A percentile compares a stretch with the other conserved stretches of the same genome.
Conservation (phyloP, 208 protist species). For the Leishmania guyanensis region DNA sequence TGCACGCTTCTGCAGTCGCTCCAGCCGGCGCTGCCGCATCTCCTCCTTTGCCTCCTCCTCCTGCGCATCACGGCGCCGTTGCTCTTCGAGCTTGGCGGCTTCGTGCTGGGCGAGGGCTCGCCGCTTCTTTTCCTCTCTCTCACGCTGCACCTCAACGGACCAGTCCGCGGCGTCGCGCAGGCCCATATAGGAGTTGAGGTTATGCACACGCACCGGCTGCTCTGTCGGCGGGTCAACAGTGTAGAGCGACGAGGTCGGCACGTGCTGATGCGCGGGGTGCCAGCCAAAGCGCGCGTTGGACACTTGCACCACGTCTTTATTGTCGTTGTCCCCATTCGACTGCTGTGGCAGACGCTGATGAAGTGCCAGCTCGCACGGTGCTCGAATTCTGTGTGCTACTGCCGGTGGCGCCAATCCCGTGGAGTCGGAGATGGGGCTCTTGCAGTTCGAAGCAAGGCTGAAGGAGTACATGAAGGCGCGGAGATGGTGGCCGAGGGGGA, state of each 20-base stretch:
- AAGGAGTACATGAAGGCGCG: constrained; percentile 23
- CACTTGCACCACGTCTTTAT: not conserved
- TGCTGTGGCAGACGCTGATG: not conserved
- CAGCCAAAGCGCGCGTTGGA: not conserved
- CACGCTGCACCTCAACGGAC: constrained; percentile 23
- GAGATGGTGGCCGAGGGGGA: not conserved
- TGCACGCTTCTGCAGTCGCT: constrained; percentile 22
- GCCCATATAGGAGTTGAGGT: constrained; percentile 17
- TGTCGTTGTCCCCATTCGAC: not conserved
- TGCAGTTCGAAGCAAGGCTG: constrained; percentile 1
- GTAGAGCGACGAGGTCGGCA: constrained; percentile 11
- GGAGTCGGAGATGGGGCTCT: constrained; percentile 5
- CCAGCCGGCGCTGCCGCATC: constrained; percentile 9
- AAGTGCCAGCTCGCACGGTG: constrained; percentile 5
- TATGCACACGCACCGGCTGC: constrained; percentile 22
- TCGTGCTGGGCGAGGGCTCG: constrained; percentile 24
- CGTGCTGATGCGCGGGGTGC: constrained; percentile 1
- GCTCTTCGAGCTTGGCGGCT: constrained; percentile 25
- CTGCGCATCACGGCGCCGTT: constrained; percentile 17
- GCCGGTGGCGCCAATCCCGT: constrained; percentile 2
- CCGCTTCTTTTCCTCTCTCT: constrained; percentile 20
- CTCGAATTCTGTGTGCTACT: constrained; percentile 5
- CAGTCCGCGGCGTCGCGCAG: constrained; percentile 35
- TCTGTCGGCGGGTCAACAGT: not conserved
- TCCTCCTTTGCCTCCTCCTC: constrained; percentile 21